A percentile compares a stretch with the other conserved stretches of the same genome.
Conservation (phyloP, 305 asterid species). For the Stenogyne calaminthoides region DNA sequence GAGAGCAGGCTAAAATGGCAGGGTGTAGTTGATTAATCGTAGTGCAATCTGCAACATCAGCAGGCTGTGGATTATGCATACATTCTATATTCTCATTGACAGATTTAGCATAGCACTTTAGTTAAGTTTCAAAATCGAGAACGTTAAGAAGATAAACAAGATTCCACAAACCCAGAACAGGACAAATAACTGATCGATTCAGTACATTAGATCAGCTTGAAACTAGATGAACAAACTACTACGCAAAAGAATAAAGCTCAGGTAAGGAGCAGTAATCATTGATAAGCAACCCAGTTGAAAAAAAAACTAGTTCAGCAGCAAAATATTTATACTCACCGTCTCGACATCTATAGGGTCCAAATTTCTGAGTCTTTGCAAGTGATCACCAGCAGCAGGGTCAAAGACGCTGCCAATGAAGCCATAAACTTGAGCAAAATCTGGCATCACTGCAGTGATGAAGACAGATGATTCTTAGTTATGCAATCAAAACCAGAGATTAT, state of each 20-base stretch:
- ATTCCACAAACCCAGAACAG: background rate
- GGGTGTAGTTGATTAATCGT: background rate
- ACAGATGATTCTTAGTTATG: background rate
- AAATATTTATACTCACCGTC: conserved; percentile 58
- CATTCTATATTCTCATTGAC: background rate
- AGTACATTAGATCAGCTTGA: background rate
- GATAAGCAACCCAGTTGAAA: conserved; percentile 8
- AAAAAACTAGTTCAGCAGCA: background rate
- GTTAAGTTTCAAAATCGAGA: background rate
- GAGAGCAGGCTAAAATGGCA: background rate
- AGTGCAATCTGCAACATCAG: background rate
- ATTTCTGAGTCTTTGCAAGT: conserved; percentile 57
- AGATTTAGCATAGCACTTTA: background rate
- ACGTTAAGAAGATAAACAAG: background rate
- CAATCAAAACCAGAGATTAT: conserved; percentile 16
- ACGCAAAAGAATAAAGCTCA: conserved; percentile 1
- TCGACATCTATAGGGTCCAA: conserved; percentile 81
- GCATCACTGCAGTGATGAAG: conserved; percentile 56
- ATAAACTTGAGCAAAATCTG: conserved; percentile 87
- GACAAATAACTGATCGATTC: background rate
- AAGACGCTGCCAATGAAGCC: conserved; percentile 82
- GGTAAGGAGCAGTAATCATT: background rate
- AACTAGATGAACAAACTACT: background rate
- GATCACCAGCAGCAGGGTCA: conserved; percentile 72
- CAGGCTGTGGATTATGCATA: background rate